phyloP scores from a whole-genome alignment of 2,329 filamentous ascomycete genomes.

The Dendrostoma leiphaemia region DNA sequence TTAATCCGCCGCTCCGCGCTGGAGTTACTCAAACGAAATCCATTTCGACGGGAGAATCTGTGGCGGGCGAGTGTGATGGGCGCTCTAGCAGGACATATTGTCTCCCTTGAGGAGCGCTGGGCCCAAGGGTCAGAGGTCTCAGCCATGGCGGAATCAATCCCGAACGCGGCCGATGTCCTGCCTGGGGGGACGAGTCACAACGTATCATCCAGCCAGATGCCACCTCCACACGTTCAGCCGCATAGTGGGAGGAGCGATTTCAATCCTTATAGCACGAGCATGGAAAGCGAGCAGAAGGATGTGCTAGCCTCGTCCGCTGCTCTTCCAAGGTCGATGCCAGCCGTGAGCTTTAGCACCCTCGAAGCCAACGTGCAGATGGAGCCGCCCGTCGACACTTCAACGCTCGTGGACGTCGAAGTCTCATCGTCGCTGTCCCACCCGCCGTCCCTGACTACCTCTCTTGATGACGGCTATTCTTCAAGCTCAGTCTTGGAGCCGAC shows the following conservation, averaged over 20 bases:
- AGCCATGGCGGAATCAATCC: conserved; percentile 2
- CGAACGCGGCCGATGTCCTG: background rate
- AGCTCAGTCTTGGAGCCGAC: conserved; percentile 7
- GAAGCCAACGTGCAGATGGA: conserved; percentile 1
- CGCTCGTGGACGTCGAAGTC: conserved; percentile 1
- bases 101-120: conserved; percentile 34
- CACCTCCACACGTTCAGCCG: background rate
- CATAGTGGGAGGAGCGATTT: background rate
- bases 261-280: background rate
- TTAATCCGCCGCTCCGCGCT: conserved; percentile 35
- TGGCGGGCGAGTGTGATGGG: conserved; percentile 33
- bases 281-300: background rate
- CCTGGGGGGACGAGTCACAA: background rate
- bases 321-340: background rate
- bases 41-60: conserved; percentile 33
- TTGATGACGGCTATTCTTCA: conserved; percentile 9
- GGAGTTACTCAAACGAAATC: conserved; percentile 28
- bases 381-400: conserved; percentile 2
- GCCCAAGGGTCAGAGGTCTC: conserved; percentile 2
- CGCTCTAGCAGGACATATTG: conserved; percentile 30
- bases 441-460: conserved; percentile 1
- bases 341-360: background rate
- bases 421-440: conserved; percentile 4
- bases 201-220: background rate
- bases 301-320: background rate